A percentile compares a stretch with the other conserved stretches of the same genome.
Conservation (phyloP, 1,139 yeast genomes). For the Zygosaccharomyces pseudobailii region DNA sequence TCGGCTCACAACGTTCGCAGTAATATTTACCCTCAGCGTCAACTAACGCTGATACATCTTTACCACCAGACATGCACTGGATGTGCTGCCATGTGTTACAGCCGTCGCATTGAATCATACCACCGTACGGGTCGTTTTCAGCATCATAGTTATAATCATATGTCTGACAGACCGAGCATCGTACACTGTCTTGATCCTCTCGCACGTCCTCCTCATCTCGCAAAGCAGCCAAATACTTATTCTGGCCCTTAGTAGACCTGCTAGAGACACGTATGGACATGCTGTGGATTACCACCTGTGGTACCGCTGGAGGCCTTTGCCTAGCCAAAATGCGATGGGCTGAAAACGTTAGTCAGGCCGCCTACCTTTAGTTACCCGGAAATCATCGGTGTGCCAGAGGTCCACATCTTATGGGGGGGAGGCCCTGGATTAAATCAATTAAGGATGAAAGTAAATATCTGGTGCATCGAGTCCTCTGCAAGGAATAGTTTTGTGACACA, state of each 20-base stretch:
- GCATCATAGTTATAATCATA: conserved; percentile 60
- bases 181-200: conserved; percentile 41
- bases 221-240: conserved; percentile 21
- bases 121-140: conserved; percentile 54
- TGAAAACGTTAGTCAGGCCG: background rate
- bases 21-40: conserved; percentile 43
- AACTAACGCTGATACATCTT: conserved; percentile 24
- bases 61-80: conserved; percentile 56
- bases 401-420: no score
- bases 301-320: background rate
- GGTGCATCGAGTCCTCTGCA: no score
- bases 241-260: conserved; percentile 27
- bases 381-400: no score
- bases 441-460: no score
- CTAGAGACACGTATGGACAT: conserved; percentile 23
- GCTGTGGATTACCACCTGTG: background rate
- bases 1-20: conserved; percentile 50
- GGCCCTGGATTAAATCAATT: no score
- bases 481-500: no score
- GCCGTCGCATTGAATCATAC: conserved; percentile 74
- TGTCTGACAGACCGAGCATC: conserved; percentile 62
- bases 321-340: background rate
- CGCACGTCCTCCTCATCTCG: conserved; percentile 17
- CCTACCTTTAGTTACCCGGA: background rate
- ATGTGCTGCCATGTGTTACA: conserved; percentile 88